These are phyloP conservation scores for Candida hungchunana DNA, from an alignment of 805 yeast genomes.

Conservation along the genomic window DNA sequence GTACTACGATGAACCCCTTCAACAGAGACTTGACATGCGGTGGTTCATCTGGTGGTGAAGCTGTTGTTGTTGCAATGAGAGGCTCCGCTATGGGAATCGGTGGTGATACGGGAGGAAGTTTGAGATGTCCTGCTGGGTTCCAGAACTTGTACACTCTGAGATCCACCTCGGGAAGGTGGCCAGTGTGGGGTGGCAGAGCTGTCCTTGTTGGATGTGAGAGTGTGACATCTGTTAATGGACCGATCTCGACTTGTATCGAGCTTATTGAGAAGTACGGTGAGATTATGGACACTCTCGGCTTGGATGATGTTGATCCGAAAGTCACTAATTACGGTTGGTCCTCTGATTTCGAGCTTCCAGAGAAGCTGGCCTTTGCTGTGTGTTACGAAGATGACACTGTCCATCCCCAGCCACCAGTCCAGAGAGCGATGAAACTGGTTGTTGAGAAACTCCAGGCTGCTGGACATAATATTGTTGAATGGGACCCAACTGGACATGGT, in stretches of 20 bases:
- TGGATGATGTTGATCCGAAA: constrained; percentile 39
- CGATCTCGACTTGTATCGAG: constrained; percentile 36
- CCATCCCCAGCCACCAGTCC: constrained; percentile 47
- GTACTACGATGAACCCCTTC: constrained; percentile 42
- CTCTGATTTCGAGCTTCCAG: constrained; percentile 27
- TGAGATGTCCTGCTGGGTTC: constrained; percentile 43
- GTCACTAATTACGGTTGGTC: constrained; percentile 39
- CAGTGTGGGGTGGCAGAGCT: constrained; percentile 21
- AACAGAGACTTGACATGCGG: constrained; percentile 41
- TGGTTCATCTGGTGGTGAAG: constrained; percentile 53
- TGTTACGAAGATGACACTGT: constrained; percentile 38
- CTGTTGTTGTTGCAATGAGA: constrained; percentile 39
- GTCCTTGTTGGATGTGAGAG: constrained; percentile 22
- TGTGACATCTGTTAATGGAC: constrained; percentile 42
- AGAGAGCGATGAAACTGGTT: constrained; percentile 38
- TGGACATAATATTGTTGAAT: constrained; percentile 49
- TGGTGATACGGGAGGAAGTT: constrained; percentile 49
- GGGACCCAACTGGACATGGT: constrained; percentile 37
- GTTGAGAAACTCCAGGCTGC: constrained; percentile 30
- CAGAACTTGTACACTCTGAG: constrained; percentile 37
- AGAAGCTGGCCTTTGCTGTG: constrained; percentile 37
- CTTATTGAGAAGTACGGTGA: constrained; percentile 32
- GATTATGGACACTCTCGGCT: constrained; percentile 29
- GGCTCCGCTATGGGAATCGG: constrained; percentile 51
- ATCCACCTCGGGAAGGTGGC: constrained; percentile 41